Percentiles rank a stretch among this genome's conserved stretches.
Conservation (phyloP, 208 protist species). For the Trichomonas gallinae region DNA sequence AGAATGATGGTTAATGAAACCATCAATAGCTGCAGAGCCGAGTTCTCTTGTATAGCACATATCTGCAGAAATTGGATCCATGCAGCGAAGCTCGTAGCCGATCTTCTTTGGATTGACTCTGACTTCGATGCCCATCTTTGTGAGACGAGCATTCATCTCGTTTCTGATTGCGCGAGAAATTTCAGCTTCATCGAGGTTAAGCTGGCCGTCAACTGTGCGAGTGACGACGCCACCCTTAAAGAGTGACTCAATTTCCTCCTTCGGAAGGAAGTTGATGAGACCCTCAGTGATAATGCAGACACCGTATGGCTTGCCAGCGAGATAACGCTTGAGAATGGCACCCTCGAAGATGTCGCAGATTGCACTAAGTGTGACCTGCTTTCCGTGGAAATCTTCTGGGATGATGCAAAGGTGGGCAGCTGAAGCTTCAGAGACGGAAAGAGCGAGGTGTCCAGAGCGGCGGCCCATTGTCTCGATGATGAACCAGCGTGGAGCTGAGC, state of each 20-base stretch:
- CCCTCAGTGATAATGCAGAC: constrained; percentile 30
- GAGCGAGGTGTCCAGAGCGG: constrained; percentile 29
- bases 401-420: constrained; percentile 30
- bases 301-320: constrained; percentile 25
- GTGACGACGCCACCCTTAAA: neutral
- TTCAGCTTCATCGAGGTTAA: constrained; percentile 26
- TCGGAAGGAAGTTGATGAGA: constrained; percentile 8
- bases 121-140: neutral
- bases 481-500: constrained; percentile 24
- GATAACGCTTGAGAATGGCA: constrained; percentile 25
- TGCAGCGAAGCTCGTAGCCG: constrained; percentile 32
- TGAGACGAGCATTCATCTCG: neutral
- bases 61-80: constrained; percentile 26
- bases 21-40: constrained; percentile 19
- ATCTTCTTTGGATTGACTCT: constrained; percentile 25
- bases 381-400: constrained; percentile 26
- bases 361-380: neutral
- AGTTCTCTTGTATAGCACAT: constrained; percentile 27
- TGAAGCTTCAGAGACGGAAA: constrained; percentile 24
- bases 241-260: neutral
- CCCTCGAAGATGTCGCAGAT: constrained; percentile 25
- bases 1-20: neutral
- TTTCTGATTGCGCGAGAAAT: constrained; percentile 22
- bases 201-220: constrained; percentile 23
- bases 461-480: constrained; percentile 31